A percentile compares a stretch with the other conserved stretches of the same genome.
Conservation (phyloP, 805 yeast genomes). For the Kazachstania martiniae region DNA sequence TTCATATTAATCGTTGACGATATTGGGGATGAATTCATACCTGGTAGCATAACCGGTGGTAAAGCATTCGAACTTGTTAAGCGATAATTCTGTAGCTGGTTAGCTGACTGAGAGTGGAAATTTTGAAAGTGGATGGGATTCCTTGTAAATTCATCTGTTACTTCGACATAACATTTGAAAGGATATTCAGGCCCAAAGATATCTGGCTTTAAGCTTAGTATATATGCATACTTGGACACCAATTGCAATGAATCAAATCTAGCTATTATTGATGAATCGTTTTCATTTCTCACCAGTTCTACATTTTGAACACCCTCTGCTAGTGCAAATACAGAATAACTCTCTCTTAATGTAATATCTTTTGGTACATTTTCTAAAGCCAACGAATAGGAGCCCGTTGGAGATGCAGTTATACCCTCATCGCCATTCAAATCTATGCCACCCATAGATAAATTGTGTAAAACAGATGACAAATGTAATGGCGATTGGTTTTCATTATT, state of each 20-base stretch:
- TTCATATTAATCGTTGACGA: neutral
- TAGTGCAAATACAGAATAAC: constrained; percentile 53
- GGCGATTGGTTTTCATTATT: constrained; percentile 3
- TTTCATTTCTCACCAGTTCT: neutral
- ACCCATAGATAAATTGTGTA: constrained; percentile 11
- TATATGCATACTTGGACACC: constrained; percentile 34
- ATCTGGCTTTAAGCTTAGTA: constrained; percentile 31
- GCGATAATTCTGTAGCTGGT: constrained; percentile 5
- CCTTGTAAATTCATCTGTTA: constrained; percentile 28
- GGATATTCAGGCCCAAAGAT: constrained; percentile 41
- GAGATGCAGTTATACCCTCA: neutral
- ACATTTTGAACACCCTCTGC: constrained; percentile 25
- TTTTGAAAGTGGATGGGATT: constrained; percentile 17
- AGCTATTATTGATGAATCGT: constrained; percentile 29
- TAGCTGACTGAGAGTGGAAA: constrained; percentile 5
- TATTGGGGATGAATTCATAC: neutral
- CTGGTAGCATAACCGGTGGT: constrained; percentile 1
- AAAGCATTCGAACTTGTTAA: constrained; percentile 1
- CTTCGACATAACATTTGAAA: constrained; percentile 31
- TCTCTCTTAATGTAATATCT: constrained; percentile 57
- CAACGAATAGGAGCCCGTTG: constrained; percentile 21
- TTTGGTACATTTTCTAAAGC: constrained; percentile 48
- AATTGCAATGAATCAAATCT: constrained; percentile 34
- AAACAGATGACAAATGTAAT: constrained; percentile 6
- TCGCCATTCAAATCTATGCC: constrained; percentile 3